phyloP scores from a whole-genome alignment of 257 asterid species.

The Osmanthus fragrans region DNA sequence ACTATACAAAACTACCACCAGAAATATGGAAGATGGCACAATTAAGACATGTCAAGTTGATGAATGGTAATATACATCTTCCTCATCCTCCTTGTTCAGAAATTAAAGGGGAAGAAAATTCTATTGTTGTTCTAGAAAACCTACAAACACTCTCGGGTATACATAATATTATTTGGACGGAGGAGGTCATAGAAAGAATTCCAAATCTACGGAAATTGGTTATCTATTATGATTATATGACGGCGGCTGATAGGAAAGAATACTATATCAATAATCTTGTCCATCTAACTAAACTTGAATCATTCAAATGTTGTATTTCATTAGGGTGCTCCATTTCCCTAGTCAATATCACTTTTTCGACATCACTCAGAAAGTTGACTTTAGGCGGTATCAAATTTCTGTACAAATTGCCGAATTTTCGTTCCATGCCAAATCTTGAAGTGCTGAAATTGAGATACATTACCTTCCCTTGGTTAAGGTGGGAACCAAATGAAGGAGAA shows the following conservation, averaged over 20 bases:
- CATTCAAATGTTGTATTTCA: neutral
- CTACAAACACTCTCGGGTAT: neutral
- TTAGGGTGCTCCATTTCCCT: accelerated
- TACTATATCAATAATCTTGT: neutral
- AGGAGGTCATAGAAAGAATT: neutral
- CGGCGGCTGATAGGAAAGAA: no score
- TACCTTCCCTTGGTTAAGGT: neutral
- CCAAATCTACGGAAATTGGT: neutral
- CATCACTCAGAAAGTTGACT: neutral
- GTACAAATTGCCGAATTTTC: neutral
- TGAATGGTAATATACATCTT: neutral
- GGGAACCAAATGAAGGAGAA: neutral
- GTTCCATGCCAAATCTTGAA: neutral
- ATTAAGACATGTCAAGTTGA: neutral
- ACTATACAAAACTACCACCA: no score
- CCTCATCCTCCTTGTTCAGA: neutral
- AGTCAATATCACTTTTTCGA: neutral
- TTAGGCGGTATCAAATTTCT: neutral
- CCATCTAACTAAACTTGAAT: neutral
- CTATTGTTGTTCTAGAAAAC: neutral
- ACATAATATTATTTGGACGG: neutral
- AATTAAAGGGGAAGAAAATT: neutral
- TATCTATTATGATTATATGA: neutral
- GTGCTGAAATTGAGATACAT: neutral
- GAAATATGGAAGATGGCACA: neutral